Evolutionary conservation across 2,329 filamentous ascomycete species (phyloP), one percentile per base, ranked within the genome.

Genomic region (Claviceps sp.): DNA sequence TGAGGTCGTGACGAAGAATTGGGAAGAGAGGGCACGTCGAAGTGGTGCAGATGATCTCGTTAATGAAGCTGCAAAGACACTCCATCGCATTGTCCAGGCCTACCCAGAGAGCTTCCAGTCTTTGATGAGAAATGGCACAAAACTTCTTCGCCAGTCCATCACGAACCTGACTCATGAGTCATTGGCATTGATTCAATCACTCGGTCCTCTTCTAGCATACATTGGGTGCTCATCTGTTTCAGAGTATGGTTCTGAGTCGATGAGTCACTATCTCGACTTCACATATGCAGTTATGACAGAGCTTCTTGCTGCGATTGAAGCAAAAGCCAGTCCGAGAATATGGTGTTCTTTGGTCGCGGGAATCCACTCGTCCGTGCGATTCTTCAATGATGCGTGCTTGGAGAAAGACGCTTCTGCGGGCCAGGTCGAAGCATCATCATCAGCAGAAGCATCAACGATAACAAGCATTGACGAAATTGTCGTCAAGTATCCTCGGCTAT

Each of bases 141-240:
- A 52, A 3, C 56, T 63, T 6, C 58, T 68, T 24, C 61, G 59
- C 11, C 47, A 56, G 2, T 60, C 58, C 41, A 61, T 62, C 51
- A 50, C 56, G 4, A 49, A 50, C 13, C 54, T 57, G 4, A 53
- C 51, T 9, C 36, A 56, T 1, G 59, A 63, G 9, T 58, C 61
- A 4, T 56, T 58, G 4, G 57, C 62, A 43, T 58, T 56, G 8
- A 63, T 72, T 5, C 63, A 65, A 34, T 61, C 60, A 30, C 62
- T 76, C 2, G 65, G 74, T 4, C 66, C 68, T 9, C 66, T 73
- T 2, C 57, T 81, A 2, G 72, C 72, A 3, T 74, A 71, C 51
- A 65, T 79, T 47, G 73, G 73, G 30, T 77, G 73, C 59, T 76
- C 73, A 68, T 1, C 56, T 53, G 2, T 54, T 46, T 8, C 53